phyloP scores from a whole-genome alignment of 257 asterid genomes.

The Linderniella brevidens region DNA sequence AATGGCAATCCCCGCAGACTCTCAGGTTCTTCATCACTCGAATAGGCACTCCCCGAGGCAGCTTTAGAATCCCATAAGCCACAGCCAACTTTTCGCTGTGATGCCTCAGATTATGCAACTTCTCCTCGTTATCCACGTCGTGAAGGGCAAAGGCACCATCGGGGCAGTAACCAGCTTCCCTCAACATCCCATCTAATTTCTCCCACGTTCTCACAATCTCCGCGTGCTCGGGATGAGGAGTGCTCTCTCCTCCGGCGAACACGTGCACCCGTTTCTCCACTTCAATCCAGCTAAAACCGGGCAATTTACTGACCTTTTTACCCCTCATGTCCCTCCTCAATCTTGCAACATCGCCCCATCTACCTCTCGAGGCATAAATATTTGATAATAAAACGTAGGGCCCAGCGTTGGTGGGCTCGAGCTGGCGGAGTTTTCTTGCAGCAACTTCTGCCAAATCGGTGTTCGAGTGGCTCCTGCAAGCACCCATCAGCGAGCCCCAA shows the following conservation, averaged over 20 bases:
- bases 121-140: conserved; percentile 63
- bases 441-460: conserved; percentile 56
- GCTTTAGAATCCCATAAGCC: conserved; percentile 46
- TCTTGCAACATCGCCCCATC: too few species aligned
- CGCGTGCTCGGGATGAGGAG: conserved; percentile 31
- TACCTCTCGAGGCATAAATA: too few species aligned
- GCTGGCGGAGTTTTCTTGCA: conserved; percentile 41
- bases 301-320: conserved; percentile 42
- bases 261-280: conserved; percentile 50
- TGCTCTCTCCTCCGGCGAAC: conserved; percentile 47
- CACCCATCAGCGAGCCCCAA: conserved; percentile 78
- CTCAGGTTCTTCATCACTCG: conserved; percentile 57
- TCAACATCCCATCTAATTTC: conserved; percentile 29
- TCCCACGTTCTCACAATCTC: conserved; percentile 34
- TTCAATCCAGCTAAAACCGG: conserved; percentile 83
- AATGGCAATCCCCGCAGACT: conserved; percentile 60
- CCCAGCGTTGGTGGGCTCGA: conserved; percentile 55
- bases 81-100: conserved; percentile 71
- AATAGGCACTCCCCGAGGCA: conserved; percentile 47
- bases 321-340: conserved; percentile 32
- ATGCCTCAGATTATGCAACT: conserved; percentile 32
- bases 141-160: conserved; percentile 41
- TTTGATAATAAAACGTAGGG: conserved; percentile 34
- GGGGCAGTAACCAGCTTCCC: conserved; percentile 54
- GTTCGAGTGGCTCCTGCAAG: conserved; percentile 52